These are phyloP conservation scores for Ophiocordyceps camponoti-leonardi DNA, from an alignment of 2,329 filamentous ascomycete genomes.

Conservation along the genomic window DNA sequence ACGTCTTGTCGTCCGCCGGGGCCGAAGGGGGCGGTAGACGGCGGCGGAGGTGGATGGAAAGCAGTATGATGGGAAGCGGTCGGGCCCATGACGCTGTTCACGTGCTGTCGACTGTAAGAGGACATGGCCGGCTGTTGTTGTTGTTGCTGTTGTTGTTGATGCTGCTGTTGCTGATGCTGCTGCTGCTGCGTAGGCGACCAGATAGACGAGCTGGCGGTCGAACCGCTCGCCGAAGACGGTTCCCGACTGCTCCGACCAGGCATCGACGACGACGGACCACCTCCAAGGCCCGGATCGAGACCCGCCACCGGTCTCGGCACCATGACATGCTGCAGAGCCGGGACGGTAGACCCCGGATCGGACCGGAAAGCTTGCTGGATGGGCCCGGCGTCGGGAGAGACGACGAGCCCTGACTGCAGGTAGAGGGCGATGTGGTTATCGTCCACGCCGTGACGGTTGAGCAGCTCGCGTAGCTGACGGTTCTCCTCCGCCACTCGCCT, in stretches of 20 bases:
- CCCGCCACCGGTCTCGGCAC: slow-evolving; percentile 16
- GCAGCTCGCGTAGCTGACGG: slow-evolving; percentile 39
- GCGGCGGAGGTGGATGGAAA: slow-evolving; percentile 2
- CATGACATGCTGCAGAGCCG: slow-evolving; percentile 20
- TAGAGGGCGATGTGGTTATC: slow-evolving; percentile 34
- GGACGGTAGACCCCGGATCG: slow-evolving; percentile 10
- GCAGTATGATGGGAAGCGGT: background rate
- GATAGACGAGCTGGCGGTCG: slow-evolving; percentile 13
- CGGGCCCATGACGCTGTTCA: slow-evolving; percentile 1
- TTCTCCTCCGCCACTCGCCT: slow-evolving; percentile 55
- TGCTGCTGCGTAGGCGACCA: slow-evolving; percentile 13
- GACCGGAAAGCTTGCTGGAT: slow-evolving; percentile 5
- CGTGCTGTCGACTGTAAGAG: slow-evolving; percentile 10
- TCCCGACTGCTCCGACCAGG: slow-evolving; percentile 16
- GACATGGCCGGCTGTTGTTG: slow-evolving; percentile 7
- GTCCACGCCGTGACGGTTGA: slow-evolving; percentile 37
- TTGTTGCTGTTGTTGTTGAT: too few relatives aligned
- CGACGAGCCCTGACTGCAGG: slow-evolving; percentile 10
- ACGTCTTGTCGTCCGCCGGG: background rate
- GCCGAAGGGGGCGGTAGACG: background rate
- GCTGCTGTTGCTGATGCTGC: too few relatives aligned
- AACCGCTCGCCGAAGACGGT: slow-evolving; percentile 14
- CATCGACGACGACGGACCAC: slow-evolving; percentile 8
- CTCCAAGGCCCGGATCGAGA: slow-evolving; percentile 8
- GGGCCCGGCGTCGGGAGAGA: slow-evolving; percentile 4